Evolutionary conservation across 176 grass and related monocot genomes (phyloP), one percentile per base, ranked within the genome.

Genomic region (Triticum urartu): DNA sequence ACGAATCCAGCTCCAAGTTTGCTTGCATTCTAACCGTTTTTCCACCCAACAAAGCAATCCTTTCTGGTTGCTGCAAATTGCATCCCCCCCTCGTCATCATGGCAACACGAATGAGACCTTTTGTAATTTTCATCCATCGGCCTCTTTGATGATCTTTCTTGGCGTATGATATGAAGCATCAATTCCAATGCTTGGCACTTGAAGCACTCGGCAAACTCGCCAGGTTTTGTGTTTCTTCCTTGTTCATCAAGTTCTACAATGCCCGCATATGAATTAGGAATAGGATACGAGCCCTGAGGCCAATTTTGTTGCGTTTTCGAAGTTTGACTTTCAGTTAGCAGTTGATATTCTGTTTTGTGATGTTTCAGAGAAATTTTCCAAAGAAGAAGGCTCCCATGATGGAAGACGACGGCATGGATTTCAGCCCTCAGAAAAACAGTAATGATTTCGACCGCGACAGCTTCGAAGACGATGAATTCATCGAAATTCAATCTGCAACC

Each of bases 371-470:
- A 85, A 72, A 5, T 65, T 20, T 9, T 48, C 58, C 6, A 32
- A 73, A 43, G 22, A 32, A 40, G 5, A 32, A 88, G 10, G 21
- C 22, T 47, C 42, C 2, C 8, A 73, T n/a, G 12, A 89, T 60
- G 78, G 67, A 79, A 25, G 80, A 87, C 85, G 89, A 77, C 26
- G 74, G 67, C 74, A 90, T 90, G 89, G 89, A 87, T 86, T 90
- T 90, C 74, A 90, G 89, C 45, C 89, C 89, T 45, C 89, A 90
- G 20, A 87, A 50, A 79, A 87, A 61, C 24, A 83, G 85, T 14
- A 6, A 5, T 1, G 85, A 75, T 45, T 56, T 65, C 11, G 70
- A 83, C 22, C 34, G 35, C 21, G 34, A 28, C 58, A 84, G 85
- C 75, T 87, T 90, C 28, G 85, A 83, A 15, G 45, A 89, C 56